These are phyloP conservation scores for Protomyces arabidopsidicola DNA, from an alignment of 1,139 yeast genomes.

Conservation along the genomic window DNA sequence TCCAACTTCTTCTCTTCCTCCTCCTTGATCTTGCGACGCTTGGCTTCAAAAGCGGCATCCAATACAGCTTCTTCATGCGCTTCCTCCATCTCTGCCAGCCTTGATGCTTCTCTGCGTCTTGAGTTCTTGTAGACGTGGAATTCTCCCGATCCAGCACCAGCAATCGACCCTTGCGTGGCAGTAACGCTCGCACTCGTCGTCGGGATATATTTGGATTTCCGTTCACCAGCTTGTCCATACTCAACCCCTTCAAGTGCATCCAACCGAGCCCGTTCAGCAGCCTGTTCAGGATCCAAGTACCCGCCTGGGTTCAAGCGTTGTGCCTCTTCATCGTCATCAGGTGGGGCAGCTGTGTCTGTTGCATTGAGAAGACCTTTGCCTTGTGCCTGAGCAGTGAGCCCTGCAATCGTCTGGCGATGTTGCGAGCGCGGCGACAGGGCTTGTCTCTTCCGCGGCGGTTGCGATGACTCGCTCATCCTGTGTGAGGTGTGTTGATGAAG, in stretches of 20 bases:
- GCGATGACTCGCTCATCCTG: neutral
- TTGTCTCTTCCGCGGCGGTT: neutral
- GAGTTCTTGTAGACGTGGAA: constrained; percentile 42
- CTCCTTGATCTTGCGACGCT: constrained; percentile 30
- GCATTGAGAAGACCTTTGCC: neutral
- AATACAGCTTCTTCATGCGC: constrained; percentile 35
- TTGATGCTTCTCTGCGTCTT: constrained; percentile 39
- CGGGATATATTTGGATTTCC: constrained; percentile 21
- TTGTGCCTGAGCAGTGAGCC: neutral
- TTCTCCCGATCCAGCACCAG: constrained; percentile 44
- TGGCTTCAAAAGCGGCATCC: constrained; percentile 36
- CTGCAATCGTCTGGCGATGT: neutral
- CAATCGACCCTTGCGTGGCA: constrained; percentile 38
- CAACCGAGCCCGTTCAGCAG: neutral
- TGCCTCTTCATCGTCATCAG: neutral
- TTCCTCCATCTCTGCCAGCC: constrained; percentile 35
- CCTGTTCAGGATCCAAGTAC: neutral
- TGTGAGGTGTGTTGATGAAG: too few relatives aligned
- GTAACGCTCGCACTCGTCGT: constrained; percentile 34
- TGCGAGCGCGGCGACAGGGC: neutral
- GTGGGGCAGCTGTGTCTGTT: neutral
- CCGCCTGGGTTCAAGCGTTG: neutral
- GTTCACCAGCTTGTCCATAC: neutral
- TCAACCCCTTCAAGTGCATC: neutral
- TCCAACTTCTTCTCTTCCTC: constrained; percentile 34